A percentile compares a stretch with the other conserved stretches of the same genome.
These are phyloP conservation scores for Chrysoporthe austroafricana DNA, from an alignment of 2,329 filamentous ascomycete species.

Conservation along the genomic window DNA sequence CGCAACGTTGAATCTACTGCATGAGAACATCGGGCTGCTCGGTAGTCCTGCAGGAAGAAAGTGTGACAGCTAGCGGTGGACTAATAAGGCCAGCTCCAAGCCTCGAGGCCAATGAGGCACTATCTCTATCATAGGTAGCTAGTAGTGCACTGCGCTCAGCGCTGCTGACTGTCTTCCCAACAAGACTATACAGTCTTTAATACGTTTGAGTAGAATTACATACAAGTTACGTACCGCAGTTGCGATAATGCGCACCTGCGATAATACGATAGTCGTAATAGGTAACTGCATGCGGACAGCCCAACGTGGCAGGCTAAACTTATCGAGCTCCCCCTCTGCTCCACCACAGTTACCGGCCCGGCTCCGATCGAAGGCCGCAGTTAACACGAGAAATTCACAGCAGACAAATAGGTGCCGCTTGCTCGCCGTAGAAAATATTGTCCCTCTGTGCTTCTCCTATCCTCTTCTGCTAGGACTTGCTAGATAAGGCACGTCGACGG, in stretches of 20 bases:
- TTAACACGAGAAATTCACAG: background rate
- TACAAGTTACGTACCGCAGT: no score
- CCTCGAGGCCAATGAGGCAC: background rate
- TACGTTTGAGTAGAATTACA: no score
- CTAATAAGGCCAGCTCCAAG: background rate
- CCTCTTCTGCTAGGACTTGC: no score
- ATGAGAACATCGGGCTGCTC: background rate
- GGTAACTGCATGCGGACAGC: background rate
- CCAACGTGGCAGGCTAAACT: background rate
- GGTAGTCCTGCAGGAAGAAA: background rate
- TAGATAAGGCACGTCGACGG: background rate
- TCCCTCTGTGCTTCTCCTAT: no score
- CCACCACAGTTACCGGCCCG: conserved; percentile 7
- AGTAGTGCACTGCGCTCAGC: background rate
- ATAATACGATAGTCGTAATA: background rate
- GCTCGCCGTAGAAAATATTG: no score
- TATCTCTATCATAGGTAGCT: background rate
- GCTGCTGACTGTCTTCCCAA: background rate
- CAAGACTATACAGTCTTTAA: background rate
- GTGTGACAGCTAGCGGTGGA: background rate
- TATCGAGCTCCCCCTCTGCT: background rate
- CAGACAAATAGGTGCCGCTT: no score
- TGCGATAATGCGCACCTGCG: no score
- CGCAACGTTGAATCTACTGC: background rate
- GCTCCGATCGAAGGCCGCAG: conserved; percentile 7